Evolutionary conservation across 2,329 filamentous ascomycete genomes (phyloP), one percentile per base, ranked within the genome.

Genomic region (Sporothrix brunneoviolacea): DNA sequence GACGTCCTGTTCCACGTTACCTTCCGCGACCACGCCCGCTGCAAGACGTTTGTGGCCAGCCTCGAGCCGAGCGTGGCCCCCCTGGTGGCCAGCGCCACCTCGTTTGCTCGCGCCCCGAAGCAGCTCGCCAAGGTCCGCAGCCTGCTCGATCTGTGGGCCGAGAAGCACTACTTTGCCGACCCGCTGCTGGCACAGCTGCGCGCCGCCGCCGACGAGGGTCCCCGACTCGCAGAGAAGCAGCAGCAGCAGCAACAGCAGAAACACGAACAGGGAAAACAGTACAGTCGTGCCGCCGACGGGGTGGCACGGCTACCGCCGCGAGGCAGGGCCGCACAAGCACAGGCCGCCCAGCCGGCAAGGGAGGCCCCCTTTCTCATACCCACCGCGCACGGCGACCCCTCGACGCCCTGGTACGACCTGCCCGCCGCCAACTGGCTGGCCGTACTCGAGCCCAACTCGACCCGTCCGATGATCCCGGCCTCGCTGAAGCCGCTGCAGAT

Each of bases 381-480:
- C 18, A 74, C 85, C 2, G 79, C 77, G 50, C 90, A 95, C 63
- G 90, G 90, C 36, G 87, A 94, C 61, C 68, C 76, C 2, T 77
- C 79, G 0, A 81, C 77, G 4, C 82, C 85, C 0, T 95, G 85
- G 79, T 86, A 90, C 67, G 88, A 95, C 57, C 71, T 94, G 1
- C 89, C 89, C 0, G 88, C 88, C 2, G 85, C 82, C 2, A 91
- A 88, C 57, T 84, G 91, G 73, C 77, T 95, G 41, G 86, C 86
- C 4, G 83, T 86, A 50, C 81, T 95, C 53, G 79, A 86, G 35
- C 86, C 84, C 4, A 85, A 91, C 61, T 89, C 86, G 1, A 82
- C 80, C 8, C 75, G 79, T 44, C 82, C 88, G 7, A 88, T 95
- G 70, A 81, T 84, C 38, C 77, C 86, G 0, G 73, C 80, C 8